Evolutionary conservation across 768 basidiomycete species (phyloP).

Genomic region (Boletus rufocinnamomeus): DNA sequence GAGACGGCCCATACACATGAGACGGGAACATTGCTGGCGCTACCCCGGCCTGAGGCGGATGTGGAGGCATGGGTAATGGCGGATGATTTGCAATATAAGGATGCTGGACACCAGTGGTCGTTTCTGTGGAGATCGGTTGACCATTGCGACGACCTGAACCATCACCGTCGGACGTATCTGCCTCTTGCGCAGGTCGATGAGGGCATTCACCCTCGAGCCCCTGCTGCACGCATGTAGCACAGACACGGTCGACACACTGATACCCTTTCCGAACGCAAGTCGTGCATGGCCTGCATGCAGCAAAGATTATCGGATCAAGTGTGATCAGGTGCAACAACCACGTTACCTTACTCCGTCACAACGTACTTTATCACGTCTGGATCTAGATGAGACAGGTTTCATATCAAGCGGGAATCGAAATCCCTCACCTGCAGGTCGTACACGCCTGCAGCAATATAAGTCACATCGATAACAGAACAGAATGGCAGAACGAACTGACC

Average conservation of each 20-base stretch:
- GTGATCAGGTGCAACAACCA: constrained; percentile 4
- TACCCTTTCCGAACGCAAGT: constrained; percentile 52
- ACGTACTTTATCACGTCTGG: constrained; percentile 61
- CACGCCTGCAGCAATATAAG: constrained; percentile 48
- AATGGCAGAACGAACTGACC: constrained; percentile 39
- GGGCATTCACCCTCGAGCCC: constrained; percentile 48
- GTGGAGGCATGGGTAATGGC: constrained; percentile 17
- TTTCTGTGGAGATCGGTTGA: constrained; percentile 8
- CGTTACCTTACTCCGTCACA: constrained; percentile 59
- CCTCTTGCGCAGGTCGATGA: constrained; percentile 36
- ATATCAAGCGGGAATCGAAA: constrained; percentile 4
- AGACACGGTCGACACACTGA: constrained; percentile 53
- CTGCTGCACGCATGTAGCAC: constrained; percentile 45
- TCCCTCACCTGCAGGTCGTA: constrained; percentile 55
- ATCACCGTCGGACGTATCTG: constrained; percentile 31
- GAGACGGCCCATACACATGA: constrained; percentile 30
- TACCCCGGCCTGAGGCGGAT: constrained; percentile 20
- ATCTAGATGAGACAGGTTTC: constrained; percentile 18
- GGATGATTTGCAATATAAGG: constrained; percentile 16
- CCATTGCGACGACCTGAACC: constrained; percentile 6
- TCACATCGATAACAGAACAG: constrained; percentile 7
- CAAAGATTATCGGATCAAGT: constrained; percentile 8
- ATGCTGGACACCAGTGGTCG: constrained; percentile 6
- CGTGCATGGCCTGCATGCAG: constrained; percentile 46
- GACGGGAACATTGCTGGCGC: constrained; percentile 24